Base-by-base conservation (phyloP, 2,329 filamentous ascomycete species). In the Botrytis tulipae region DNA sequence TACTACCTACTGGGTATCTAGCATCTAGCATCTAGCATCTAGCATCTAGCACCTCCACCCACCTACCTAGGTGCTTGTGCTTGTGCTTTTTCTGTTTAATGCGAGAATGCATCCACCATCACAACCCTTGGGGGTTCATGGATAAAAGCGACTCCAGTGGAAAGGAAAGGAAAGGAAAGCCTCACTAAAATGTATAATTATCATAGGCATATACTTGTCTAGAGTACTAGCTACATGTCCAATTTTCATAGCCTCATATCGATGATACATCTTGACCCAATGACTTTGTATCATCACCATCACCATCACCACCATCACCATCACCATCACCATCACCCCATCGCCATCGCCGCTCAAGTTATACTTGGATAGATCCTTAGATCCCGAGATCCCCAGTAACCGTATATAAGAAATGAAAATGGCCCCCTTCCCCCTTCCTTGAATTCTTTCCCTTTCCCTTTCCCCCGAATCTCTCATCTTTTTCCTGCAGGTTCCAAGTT, bases 401-500 rank as follows among this genome's bases (percentile, higher is more conserved):
- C 42, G 29, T 25, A 48, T 66, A 35, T 65, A 65, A 42, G n/a
- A 54, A 44, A 65, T 22, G 61, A 42, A 8, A 63, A 62, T 42
- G 37, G 35, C 12, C 37, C 37, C 37, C 51, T 16, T 54, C 14
- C n/a, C 14, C 32, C 59, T 60, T 25, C 59, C n/a, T 9, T 42
- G 40, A 42, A 14, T 12, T 3, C 40, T 16, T 32, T 48, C 44
- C 44, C 10, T 25, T 51, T 40, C 59, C 57, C 57, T 35, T 16
- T 16, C 20, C 57, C 1, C 57, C 57, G 20, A 40, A 61, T 25
- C 60, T 40, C 16, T 42, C 16, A 25, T 37, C 60, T 42, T 40
- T 62, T 29, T 62, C 25, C 59, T 61, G 32, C 59, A 61, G 61
- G 37, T 63, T 63, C 61, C 61, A 65, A 44, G 61, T 12, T 65